phyloP scores from a whole-genome alignment of 2,329 filamentous ascomycete species.

The Pestalotiopsis sp. region DNA sequence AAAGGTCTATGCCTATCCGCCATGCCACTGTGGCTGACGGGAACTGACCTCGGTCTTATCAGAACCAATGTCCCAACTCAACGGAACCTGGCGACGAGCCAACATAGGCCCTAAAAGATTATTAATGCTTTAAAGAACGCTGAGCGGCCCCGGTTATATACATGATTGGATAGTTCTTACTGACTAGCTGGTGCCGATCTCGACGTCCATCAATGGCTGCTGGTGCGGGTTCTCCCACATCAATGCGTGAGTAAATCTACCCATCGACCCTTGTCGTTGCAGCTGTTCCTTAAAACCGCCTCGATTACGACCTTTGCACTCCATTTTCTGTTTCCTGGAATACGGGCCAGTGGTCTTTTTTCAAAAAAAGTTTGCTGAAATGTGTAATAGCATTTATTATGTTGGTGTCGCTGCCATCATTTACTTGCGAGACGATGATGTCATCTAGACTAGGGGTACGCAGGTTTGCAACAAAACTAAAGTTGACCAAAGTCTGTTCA shows the following conservation, averaged over 20 bases:
- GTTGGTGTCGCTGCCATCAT: background rate
- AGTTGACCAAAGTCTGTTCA: background rate
- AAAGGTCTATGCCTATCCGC: too few relatives aligned
- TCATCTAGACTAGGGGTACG: background rate
- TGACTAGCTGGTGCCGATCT: background rate
- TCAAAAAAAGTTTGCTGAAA: too few relatives aligned
- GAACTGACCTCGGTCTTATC: too few relatives aligned
- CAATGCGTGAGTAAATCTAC: too few relatives aligned
- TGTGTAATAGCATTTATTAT: background rate
- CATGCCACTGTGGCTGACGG: too few relatives aligned
- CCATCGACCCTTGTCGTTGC: too few relatives aligned
- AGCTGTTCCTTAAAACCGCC: background rate
- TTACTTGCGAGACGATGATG: background rate
- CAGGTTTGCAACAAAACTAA: background rate
- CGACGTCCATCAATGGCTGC: background rate
- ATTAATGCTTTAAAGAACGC: too few relatives aligned
- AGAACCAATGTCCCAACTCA: too few relatives aligned
- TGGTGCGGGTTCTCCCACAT: background rate
- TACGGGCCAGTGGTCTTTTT: too few relatives aligned
- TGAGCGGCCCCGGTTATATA: background rate
- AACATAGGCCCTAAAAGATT: too few relatives aligned
- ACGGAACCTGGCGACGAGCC: too few relatives aligned
- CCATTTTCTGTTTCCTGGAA: too few relatives aligned
- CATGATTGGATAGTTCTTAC: background rate
- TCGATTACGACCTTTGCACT: background rate